These are phyloP conservation scores for Alternaria ventricosa DNA, from an alignment of 2,329 filamentous ascomycete species.

Conservation along the genomic window DNA sequence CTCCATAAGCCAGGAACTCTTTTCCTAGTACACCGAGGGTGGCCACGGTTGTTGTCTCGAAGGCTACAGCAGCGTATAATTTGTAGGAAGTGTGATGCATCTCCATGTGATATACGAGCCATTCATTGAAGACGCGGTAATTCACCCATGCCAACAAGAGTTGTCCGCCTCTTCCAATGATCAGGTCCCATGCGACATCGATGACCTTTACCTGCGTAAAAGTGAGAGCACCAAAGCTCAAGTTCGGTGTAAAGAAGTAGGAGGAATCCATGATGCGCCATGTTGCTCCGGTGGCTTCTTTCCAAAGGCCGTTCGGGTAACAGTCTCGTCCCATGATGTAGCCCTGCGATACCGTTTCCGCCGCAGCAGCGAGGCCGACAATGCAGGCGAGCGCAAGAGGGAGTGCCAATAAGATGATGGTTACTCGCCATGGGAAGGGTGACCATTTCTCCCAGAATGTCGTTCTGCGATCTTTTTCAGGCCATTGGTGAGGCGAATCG, in stretches of 20 bases:
- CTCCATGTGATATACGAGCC: slow-evolving; percentile 46
- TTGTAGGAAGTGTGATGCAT: slow-evolving; percentile 39
- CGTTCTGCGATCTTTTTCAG: background rate
- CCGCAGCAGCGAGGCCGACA: slow-evolving; percentile 33
- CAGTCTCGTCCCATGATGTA: slow-evolving; percentile 37
- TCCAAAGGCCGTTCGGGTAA: slow-evolving; percentile 44
- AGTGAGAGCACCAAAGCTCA: slow-evolving; percentile 39
- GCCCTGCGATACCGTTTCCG: slow-evolving; percentile 34
- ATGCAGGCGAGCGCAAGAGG: slow-evolving; percentile 35
- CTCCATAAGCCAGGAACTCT: slow-evolving; percentile 34
- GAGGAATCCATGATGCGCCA: slow-evolving; percentile 46
- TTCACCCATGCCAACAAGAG: slow-evolving; percentile 41
- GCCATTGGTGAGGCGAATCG: background rate
- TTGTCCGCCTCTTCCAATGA: slow-evolving; percentile 46
- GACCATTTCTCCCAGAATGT: slow-evolving; percentile 11
- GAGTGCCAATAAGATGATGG: slow-evolving; percentile 21
- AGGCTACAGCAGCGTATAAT: slow-evolving; percentile 36
- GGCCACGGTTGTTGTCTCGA: slow-evolving; percentile 35
- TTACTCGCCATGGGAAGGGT: slow-evolving; percentile 31
- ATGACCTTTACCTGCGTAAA: slow-evolving; percentile 49
- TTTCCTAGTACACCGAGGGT: slow-evolving; percentile 43
- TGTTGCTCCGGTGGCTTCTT: slow-evolving; percentile 33
- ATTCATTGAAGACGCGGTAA: slow-evolving; percentile 49
- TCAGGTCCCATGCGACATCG: slow-evolving; percentile 49
- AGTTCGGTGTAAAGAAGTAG: slow-evolving; percentile 44